Conservation (phyloP, 192 early-diverging fungal genomes). For the Gigaspora rosea region DNA sequence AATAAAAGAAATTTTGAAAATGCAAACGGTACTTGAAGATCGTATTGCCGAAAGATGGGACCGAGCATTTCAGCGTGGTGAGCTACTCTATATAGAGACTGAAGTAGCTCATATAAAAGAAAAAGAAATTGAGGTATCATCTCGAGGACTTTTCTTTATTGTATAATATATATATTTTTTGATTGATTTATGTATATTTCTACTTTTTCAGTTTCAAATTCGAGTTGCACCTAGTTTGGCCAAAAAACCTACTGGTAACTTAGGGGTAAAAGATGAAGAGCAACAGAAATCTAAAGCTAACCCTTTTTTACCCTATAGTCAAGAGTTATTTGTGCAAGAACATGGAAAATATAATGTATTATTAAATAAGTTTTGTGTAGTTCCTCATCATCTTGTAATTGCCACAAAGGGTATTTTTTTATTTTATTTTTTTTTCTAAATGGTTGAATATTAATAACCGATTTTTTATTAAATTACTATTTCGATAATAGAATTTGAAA, state of each 20-base stretch:
- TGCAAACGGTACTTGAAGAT: slow-evolving; percentile 14
- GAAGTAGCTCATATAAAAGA: slow-evolving; percentile 1
- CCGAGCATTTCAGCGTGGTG: slow-evolving; percentile 22
- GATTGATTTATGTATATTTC: background rate
- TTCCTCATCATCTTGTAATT: slow-evolving; percentile 54
- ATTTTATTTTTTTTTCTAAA: background rate
- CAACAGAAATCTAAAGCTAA: slow-evolving; percentile 30
- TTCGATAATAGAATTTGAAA: slow-evolving; percentile 46
- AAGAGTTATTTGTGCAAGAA: slow-evolving; percentile 51
- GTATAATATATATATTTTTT: background rate
- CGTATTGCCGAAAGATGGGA: background rate
- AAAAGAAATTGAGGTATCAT: slow-evolving; percentile 12
- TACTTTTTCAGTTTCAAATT: slow-evolving; percentile 46
- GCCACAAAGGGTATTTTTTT: slow-evolving; percentile 55
- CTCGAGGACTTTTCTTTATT: background rate
- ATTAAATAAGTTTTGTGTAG: slow-evolving; percentile 60
- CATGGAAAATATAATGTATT: slow-evolving; percentile 46
- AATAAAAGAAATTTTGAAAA: background rate
- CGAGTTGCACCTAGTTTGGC: slow-evolving; percentile 45
- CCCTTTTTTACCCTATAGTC: slow-evolving; percentile 54
- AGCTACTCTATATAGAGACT: slow-evolving; percentile 7
- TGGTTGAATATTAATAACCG: background rate
- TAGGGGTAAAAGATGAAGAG: slow-evolving; percentile 9
- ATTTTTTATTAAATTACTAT: background rate
- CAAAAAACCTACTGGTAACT: slow-evolving; percentile 41